These are phyloP conservation scores for Silene latifolia DNA, from an alignment of 148 eudicot genomes.

Conservation along the genomic window DNA sequence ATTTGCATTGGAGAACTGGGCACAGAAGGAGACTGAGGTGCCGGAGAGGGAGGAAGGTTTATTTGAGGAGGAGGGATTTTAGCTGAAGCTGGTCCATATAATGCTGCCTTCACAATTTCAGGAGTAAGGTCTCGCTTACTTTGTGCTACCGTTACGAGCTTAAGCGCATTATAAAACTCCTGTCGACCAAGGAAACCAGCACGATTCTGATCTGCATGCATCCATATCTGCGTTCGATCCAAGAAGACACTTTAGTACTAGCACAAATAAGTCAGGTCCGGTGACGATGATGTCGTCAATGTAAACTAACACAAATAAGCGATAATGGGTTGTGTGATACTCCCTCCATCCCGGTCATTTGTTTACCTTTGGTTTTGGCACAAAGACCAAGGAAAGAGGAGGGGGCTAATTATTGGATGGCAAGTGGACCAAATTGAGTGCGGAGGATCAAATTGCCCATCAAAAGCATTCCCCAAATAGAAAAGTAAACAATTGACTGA, in stretches of 20 bases:
- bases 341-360: too few relatives aligned
- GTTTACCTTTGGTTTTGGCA: too few relatives aligned
- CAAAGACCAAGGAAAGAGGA: too few relatives aligned
- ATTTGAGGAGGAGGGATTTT: conserved; percentile 96
- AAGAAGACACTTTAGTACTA: conserved; percentile 4
- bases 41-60: conserved; percentile 51
- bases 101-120: conserved; percentile 95
- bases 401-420: too few relatives aligned
- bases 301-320: too few relatives aligned
- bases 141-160: conserved; percentile 94
- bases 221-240: conserved; percentile 77
- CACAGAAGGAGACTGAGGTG: conserved; percentile 42
- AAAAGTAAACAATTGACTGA: too few relatives aligned
- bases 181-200: conserved; percentile 80
- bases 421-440: too few relatives aligned
- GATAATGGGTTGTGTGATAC: too few relatives aligned
- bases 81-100: conserved; percentile 88
- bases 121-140: conserved; percentile 93
- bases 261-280: too few relatives aligned
- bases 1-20: conserved; percentile 47
- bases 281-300: too few relatives aligned
- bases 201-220: conserved; percentile 55
- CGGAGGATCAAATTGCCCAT: too few relatives aligned
- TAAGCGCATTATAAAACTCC: conserved; percentile 90
- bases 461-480: too few relatives aligned